These are phyloP conservation scores for Alternaria solani DNA, from an alignment of 2,329 filamentous ascomycete species.

Conservation along the genomic window DNA sequence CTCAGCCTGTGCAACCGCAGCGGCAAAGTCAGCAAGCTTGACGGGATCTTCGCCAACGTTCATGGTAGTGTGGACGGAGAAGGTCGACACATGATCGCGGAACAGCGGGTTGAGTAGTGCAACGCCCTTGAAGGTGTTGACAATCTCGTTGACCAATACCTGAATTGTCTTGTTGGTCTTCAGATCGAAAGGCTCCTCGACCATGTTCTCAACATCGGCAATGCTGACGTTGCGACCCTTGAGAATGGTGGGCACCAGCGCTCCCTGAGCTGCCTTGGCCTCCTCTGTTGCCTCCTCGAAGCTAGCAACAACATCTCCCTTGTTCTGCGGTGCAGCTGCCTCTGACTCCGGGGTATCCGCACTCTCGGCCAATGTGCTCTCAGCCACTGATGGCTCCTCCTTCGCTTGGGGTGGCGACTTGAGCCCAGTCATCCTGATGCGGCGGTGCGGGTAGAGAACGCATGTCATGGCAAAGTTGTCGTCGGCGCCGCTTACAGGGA, in stretches of 20 bases:
- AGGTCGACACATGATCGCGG: slow-evolving; percentile 95
- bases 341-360: slow-evolving; percentile 56
- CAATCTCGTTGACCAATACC: slow-evolving; percentile 94
- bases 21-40: slow-evolving; percentile 95
- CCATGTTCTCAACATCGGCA: slow-evolving; percentile 92
- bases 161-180: slow-evolving; percentile 89
- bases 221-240: slow-evolving; percentile 91
- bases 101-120: slow-evolving; percentile 93
- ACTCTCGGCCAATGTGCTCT: slow-evolving; percentile 53
- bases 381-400: slow-evolving; percentile 40
- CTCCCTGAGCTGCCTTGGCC: slow-evolving; percentile 57
- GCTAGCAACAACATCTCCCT: slow-evolving; percentile 91
- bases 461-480: slow-evolving; percentile 87
- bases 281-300: slow-evolving; percentile 85
- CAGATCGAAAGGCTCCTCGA: slow-evolving; percentile 87
- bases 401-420: slow-evolving; percentile 68
- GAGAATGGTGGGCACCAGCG: slow-evolving; percentile 90
- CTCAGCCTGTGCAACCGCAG: slow-evolving; percentile 86
- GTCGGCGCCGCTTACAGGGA: slow-evolving; percentile 75
- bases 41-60: slow-evolving; percentile 95
- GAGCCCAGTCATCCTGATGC: slow-evolving; percentile 87
- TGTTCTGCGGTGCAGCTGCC: slow-evolving; percentile 57
- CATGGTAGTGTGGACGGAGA: slow-evolving; percentile 79
- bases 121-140: slow-evolving; percentile 98
- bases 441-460: slow-evolving; percentile 92